Conservation (phyloP, 805 yeast genomes). For the Lachancea waltii region DNA sequence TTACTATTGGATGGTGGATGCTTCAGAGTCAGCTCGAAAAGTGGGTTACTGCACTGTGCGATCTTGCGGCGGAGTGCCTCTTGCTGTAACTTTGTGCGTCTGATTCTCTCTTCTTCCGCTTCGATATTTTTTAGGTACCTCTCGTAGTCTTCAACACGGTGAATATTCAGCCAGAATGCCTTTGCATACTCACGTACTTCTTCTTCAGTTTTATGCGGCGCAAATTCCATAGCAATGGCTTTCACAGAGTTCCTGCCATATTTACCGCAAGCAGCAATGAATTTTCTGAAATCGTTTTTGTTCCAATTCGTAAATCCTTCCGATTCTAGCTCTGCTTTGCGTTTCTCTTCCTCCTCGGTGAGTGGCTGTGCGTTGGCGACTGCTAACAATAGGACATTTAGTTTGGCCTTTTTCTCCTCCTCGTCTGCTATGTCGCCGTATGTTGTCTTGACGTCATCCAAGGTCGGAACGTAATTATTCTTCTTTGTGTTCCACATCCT, state of each 20-base stretch:
- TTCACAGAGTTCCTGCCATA: conserved; percentile 72
- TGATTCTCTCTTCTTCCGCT: conserved; percentile 78
- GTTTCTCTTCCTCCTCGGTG: conserved; percentile 71
- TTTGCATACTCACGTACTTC: conserved; percentile 74
- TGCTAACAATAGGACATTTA: conserved; percentile 59
- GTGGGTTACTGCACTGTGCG: conserved; percentile 62
- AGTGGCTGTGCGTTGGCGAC: conserved; percentile 72
- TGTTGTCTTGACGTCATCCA: conserved; percentile 44
- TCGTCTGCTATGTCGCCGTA: conserved; percentile 36
- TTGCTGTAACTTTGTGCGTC: conserved; percentile 59
- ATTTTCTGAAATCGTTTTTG: conserved; percentile 80
- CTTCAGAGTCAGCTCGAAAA: conserved; percentile 67
- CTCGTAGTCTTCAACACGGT: conserved; percentile 84
- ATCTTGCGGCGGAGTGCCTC: conserved; percentile 75
- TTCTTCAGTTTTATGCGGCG: conserved; percentile 68
- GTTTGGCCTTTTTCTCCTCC: conserved; percentile 40
- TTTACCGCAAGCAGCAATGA: conserved; percentile 65
- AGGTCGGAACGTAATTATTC: conserved; percentile 57
- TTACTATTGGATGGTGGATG: conserved; percentile 65
- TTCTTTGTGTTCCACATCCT: conserved; percentile 67
- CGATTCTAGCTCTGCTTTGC: conserved; percentile 49
- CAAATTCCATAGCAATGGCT: conserved; percentile 67
- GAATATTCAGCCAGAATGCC: conserved; percentile 74
- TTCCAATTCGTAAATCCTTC: conserved; percentile 81
- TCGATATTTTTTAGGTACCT: conserved; percentile 75